A percentile compares a stretch with the other conserved stretches of the same genome.
Evolutionary conservation across 768 basidiomycete genomes (phyloP).

Genomic region (Daedaleopsis nitida): DNA sequence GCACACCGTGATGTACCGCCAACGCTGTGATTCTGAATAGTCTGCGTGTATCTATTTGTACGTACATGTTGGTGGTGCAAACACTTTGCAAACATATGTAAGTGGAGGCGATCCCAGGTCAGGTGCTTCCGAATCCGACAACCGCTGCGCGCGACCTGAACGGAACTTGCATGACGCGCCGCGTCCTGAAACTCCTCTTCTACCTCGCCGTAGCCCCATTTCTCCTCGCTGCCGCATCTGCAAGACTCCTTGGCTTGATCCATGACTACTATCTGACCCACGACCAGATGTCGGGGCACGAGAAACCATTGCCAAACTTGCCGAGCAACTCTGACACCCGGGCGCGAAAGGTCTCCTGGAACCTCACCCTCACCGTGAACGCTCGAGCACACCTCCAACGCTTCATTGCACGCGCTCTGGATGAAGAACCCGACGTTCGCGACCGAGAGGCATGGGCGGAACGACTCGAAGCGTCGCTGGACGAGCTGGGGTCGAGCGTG

Average conservation of each 20-base stretch:
- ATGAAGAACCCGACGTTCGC: conserved; percentile 21
- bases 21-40: too few relatives aligned
- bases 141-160: too few relatives aligned
- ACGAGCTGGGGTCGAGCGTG: conserved; percentile 45
- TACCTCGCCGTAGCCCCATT: neutral
- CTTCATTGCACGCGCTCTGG: conserved; percentile 28
- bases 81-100: too few relatives aligned
- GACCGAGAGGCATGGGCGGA: conserved; percentile 44
- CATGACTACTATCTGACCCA: neutral
- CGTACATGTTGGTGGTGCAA: neutral
- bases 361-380: conserved; percentile 26
- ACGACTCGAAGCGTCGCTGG: conserved; percentile 49
- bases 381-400: conserved; percentile 28
- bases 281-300: conserved; percentile 1
- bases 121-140: neutral
- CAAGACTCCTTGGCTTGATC: neutral
- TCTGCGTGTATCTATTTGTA: too few relatives aligned
- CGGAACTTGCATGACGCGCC: conserved; percentile 3
- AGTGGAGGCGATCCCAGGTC: too few relatives aligned
- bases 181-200: neutral
- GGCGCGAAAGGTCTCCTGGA: conserved; percentile 1
- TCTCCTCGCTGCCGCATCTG: neutral
- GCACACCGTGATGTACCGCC: neutral
- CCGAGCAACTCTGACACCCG: conserved; percentile 7
- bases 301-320: conserved; percentile 32